Evolutionary conservation across 2,329 filamentous ascomycete species (phyloP).

Genomic region (Bisporella sp.): DNA sequence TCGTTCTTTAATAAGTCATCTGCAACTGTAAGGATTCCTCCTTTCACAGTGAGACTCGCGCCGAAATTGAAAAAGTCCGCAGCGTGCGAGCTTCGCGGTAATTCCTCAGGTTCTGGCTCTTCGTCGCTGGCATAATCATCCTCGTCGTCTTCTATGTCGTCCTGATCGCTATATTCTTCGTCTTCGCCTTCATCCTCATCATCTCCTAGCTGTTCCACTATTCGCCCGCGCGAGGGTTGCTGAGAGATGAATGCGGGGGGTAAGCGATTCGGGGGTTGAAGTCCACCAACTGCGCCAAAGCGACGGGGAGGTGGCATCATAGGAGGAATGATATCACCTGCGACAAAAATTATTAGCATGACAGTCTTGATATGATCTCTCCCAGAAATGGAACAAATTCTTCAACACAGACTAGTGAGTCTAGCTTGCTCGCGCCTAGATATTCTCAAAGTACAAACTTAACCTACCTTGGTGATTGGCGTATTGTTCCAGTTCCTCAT

Average conservation of each 20-base stretch:
- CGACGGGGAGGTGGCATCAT: constrained; percentile 63
- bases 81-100: constrained; percentile 57
- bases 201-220: constrained; percentile 56
- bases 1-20: constrained; percentile 98
- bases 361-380: too few species aligned
- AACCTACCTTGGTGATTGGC: constrained; percentile 68
- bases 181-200: constrained; percentile 40
- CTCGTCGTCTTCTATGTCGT: constrained; percentile 39
- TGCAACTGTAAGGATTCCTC: constrained; percentile 96
- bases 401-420: too few species aligned
- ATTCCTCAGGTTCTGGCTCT: constrained; percentile 55
- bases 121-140: constrained; percentile 64
- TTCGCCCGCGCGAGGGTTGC: constrained; percentile 67
- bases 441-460: background rate
- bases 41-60: constrained; percentile 91
- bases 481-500: constrained; percentile 95
- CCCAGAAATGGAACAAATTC: too few species aligned
- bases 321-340: constrained; percentile 57
- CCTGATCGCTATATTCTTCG: constrained; percentile 34
- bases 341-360: background rate
- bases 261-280: constrained; percentile 50
- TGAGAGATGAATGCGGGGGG: constrained; percentile 54
- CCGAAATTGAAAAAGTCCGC: constrained; percentile 96
- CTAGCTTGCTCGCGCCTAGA: too few species aligned
- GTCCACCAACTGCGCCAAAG: constrained; percentile 46